A percentile compares a stretch with the other conserved stretches of the same genome.
These are phyloP conservation scores for Fraxinus dipetala DNA, from an alignment of 305 asterid species.

Conservation along the genomic window DNA sequence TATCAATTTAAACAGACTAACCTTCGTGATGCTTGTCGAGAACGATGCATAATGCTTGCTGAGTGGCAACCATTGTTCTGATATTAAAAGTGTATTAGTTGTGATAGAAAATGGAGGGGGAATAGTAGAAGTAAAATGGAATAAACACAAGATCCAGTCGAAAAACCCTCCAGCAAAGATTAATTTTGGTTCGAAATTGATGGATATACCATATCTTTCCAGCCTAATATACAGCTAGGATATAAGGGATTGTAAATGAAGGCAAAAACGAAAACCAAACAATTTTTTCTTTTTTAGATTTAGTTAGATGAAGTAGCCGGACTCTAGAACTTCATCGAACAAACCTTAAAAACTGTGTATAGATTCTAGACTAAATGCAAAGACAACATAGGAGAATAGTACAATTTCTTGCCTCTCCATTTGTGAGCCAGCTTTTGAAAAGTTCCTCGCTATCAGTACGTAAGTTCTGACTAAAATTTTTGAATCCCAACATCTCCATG, in stretches of 20 bases:
- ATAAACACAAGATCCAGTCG: not conserved
- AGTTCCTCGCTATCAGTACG: constrained; percentile 80
- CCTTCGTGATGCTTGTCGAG: constrained; percentile 69
- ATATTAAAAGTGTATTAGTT: not conserved
- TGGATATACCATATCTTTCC: not conserved
- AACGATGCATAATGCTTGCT: constrained; percentile 38
- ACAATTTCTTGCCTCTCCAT: constrained; percentile 62
- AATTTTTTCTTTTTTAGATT: not conserved
- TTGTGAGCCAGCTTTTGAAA: constrained; percentile 77
- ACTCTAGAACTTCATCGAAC: not conserved
- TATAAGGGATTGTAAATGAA: not conserved
- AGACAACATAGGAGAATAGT: not conserved
- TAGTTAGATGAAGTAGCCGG: not conserved
- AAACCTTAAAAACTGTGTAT: not conserved
- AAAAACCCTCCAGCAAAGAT: not conserved
- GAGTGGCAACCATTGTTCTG: constrained; percentile 55
- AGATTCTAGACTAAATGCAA: not conserved
- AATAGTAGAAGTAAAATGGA: not conserved
- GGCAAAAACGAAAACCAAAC: not conserved
- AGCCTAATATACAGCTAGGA: not conserved
- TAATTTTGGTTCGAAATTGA: not conserved
- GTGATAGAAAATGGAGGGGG: not conserved
- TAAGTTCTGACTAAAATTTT: constrained; percentile 53
- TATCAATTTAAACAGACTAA: constrained; percentile 25
- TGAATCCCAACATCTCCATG: constrained; percentile 79